phyloP scores from a whole-genome alignment of 2,329 filamentous ascomycete species.

The Stemphylium beticola region DNA sequence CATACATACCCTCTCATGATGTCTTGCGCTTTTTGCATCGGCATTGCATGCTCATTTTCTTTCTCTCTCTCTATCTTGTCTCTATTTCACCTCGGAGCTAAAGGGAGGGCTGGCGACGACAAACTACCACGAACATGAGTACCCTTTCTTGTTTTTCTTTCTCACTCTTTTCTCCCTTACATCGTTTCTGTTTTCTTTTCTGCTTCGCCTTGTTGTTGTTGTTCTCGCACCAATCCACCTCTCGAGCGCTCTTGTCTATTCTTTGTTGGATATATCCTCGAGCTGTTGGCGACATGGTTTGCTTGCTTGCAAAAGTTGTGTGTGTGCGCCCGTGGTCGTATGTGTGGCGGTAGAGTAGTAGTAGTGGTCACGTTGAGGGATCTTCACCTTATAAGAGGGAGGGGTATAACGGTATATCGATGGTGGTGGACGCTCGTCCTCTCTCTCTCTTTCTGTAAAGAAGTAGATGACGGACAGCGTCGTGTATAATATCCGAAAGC shows the following conservation, averaged over 20 bases:
- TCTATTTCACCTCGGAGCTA: constrained; percentile 9
- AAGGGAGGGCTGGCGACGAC: constrained; percentile 17
- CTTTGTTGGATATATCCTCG: constrained; percentile 2
- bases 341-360: too few relatives aligned
- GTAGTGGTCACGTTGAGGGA: too few relatives aligned
- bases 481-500: too few relatives aligned
- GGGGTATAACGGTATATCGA: too few relatives aligned
- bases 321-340: not conserved
- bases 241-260: not conserved
- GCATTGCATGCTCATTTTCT: constrained; percentile 1
- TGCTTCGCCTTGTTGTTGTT: not conserved
- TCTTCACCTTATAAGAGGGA: too few relatives aligned
- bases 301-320: not conserved
- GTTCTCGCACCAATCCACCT: not conserved
- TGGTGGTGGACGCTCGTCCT: too few relatives aligned
- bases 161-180: not conserved
- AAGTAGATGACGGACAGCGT: too few relatives aligned
- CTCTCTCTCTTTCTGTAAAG: too few relatives aligned
- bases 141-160: constrained; percentile 6
- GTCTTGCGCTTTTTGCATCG: constrained; percentile 24
- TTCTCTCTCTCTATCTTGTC: constrained; percentile 1
- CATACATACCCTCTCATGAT: constrained; percentile 19
- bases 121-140: constrained; percentile 26
- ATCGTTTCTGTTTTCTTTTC: constrained; percentile 8
- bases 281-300: not conserved